A percentile compares a stretch with the other conserved stretches of the same genome.
These are phyloP conservation scores for Salix brachista DNA, from an alignment of 345 rosid genomes.

Conservation along the genomic window DNA sequence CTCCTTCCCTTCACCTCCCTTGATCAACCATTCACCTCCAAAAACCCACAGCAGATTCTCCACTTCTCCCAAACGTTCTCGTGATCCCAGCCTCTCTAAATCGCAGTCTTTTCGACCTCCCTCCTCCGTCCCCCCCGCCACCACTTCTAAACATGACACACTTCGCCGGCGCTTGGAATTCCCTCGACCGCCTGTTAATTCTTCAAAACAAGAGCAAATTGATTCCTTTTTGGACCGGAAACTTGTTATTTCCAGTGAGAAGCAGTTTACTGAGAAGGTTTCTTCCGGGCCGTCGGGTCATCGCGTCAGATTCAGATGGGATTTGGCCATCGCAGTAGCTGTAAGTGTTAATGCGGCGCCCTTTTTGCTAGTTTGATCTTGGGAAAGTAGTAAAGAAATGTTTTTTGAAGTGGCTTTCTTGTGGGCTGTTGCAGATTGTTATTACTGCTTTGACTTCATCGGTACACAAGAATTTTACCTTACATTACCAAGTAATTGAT, in stretches of 20 bases:
- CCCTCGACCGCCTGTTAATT: conserved; percentile 10
- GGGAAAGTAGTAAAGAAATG: not conserved
- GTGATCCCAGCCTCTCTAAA: conserved; percentile 15
- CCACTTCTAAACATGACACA: conserved; percentile 23
- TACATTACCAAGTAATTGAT: conserved; percentile 43
- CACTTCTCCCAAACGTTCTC: conserved; percentile 24
- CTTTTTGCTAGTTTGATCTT: not conserved
- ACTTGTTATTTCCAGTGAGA: conserved; percentile 11
- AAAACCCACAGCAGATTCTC: conserved; percentile 43
- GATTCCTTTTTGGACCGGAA: conserved; percentile 15
- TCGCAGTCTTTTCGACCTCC: conserved; percentile 22
- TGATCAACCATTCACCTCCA: conserved; percentile 33
- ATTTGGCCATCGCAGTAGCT: conserved; percentile 35
- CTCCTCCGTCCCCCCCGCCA: conserved; percentile 13
- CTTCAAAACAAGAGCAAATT: conserved; percentile 13
- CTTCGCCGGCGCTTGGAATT: conserved; percentile 37
- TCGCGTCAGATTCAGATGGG: conserved; percentile 39
- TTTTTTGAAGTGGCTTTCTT: not conserved
- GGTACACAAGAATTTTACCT: conserved; percentile 50
- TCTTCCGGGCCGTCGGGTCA: conserved; percentile 14
- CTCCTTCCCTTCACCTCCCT: conserved; percentile 62
- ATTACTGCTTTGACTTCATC: conserved; percentile 44
- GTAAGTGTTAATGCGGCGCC: conserved; percentile 17
- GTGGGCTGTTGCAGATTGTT: conserved; percentile 41
- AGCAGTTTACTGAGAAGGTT: conserved; percentile 1